phyloP scores from a whole-genome alignment of 768 basidiomycete genomes.

The Lenzites betulinus region DNA sequence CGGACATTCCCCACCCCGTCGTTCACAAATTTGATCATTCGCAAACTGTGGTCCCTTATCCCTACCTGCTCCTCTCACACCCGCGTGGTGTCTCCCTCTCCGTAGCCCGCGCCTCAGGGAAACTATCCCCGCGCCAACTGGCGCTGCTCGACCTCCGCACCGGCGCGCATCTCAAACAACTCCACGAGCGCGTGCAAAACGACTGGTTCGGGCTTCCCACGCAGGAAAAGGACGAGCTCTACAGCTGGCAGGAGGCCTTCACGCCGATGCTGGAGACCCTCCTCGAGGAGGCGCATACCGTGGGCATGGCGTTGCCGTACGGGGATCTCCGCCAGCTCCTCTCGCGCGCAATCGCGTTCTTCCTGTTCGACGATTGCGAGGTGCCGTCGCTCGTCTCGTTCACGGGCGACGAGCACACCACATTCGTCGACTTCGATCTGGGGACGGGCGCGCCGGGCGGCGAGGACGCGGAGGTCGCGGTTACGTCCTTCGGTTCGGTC shows the following conservation, averaged over 20 bases:
- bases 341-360: slow-evolving; percentile 71
- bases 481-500: slow-evolving; percentile 42
- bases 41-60: slow-evolving; percentile 46
- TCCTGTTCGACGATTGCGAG: slow-evolving; percentile 77
- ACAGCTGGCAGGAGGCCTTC: slow-evolving; percentile 80
- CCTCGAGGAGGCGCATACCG: slow-evolving; percentile 44
- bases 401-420: slow-evolving; percentile 58
- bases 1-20: slow-evolving; percentile 52
- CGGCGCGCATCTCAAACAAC: slow-evolving; percentile 58
- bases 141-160: slow-evolving; percentile 59
- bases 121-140: slow-evolving; percentile 39
- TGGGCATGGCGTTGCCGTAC: slow-evolving; percentile 26
- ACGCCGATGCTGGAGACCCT: slow-evolving; percentile 57
- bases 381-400: slow-evolving; percentile 69
- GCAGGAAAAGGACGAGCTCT: slow-evolving; percentile 38
- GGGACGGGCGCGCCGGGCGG: slow-evolving; percentile 17
- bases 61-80: slow-evolving; percentile 53
- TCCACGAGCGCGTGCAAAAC: slow-evolving; percentile 71
- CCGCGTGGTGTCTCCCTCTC: slow-evolving; percentile 39
- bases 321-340: slow-evolving; percentile 44
- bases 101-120: slow-evolving; percentile 39
- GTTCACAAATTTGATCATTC: slow-evolving; percentile 51
- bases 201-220: slow-evolving; percentile 70
- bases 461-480: slow-evolving; percentile 36
- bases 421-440: slow-evolving; percentile 47